A percentile compares a stretch with the other conserved stretches of the same genome.
phyloP scores from a whole-genome alignment of 2,329 filamentous ascomycete genomes.

The Penicillium frequentans region DNA sequence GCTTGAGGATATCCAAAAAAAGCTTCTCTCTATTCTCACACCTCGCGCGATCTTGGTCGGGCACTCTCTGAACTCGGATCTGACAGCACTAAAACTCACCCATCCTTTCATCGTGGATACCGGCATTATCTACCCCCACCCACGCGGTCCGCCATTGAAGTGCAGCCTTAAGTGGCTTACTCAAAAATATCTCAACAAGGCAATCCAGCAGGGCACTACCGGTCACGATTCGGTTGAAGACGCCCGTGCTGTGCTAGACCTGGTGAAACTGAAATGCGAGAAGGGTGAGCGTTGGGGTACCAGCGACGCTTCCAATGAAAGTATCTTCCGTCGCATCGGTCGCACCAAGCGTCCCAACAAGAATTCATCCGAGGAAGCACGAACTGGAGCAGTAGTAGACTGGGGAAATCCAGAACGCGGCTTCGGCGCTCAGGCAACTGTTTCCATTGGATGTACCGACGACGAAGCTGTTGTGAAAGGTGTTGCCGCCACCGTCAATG shows the following conservation, averaged over 20 bases:
- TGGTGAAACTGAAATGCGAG: constrained; percentile 94
- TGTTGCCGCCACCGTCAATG: constrained; percentile 53
- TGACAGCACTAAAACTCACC: constrained; percentile 79
- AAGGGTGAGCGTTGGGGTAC: constrained; percentile 85
- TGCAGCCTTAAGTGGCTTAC: constrained; percentile 87
- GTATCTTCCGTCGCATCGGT: constrained; percentile 80
- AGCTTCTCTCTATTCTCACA: constrained; percentile 68
- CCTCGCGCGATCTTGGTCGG: constrained; percentile 48
- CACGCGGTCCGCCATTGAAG: constrained; percentile 84
- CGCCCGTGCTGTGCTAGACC: constrained; percentile 83
- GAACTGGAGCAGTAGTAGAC: constrained; percentile 68
- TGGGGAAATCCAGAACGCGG: constrained; percentile 77
- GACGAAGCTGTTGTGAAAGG: constrained; percentile 60
- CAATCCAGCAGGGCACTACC: constrained; percentile 77
- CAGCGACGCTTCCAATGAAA: constrained; percentile 75
- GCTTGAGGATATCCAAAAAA: constrained; percentile 76
- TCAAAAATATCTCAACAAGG: constrained; percentile 78
- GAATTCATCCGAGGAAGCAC: constrained; percentile 29
- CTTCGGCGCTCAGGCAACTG: constrained; percentile 57
- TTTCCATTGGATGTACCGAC: constrained; percentile 56
- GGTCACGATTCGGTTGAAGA: constrained; percentile 95
- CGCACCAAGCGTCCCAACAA: constrained; percentile 51
- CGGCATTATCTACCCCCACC: constrained; percentile 83
- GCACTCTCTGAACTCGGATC: constrained; percentile 52
- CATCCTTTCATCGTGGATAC: constrained; percentile 96